Conservation (phyloP, 257 asterid genomes). For the Solanum okadae region DNA sequence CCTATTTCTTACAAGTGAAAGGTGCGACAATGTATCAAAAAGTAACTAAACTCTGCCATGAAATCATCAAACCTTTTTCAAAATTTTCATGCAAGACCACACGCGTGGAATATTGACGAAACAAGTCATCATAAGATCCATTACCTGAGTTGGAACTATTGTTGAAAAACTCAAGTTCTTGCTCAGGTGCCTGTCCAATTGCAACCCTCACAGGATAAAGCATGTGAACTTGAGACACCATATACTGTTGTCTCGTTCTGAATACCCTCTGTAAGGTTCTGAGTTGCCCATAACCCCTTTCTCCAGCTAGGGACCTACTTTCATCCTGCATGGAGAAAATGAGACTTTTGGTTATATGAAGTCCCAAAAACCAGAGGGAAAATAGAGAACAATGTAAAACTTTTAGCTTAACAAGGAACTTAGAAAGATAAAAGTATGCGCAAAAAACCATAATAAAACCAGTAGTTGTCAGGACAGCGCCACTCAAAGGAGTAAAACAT, state of each 20-base stretch:
- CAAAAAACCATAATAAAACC: background rate
- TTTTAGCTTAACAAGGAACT: background rate
- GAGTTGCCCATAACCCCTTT: conserved; percentile 53
- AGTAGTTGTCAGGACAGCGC: background rate
- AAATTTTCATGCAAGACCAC: background rate
- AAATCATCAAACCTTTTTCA: background rate
- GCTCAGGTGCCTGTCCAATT: conserved; percentile 52
- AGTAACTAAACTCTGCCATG: background rate
- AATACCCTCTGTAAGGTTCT: conserved; percentile 47
- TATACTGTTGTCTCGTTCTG: conserved; percentile 57
- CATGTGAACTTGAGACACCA: conserved; percentile 78
- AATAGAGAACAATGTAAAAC: background rate
- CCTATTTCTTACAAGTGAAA: background rate
- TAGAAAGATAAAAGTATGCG: background rate
- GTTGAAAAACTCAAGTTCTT: conserved; percentile 78
- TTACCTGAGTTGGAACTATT: conserved; percentile 52
- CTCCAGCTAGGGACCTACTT: conserved; percentile 63
- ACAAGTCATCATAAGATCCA: conserved; percentile 4
- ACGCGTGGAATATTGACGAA: background rate
- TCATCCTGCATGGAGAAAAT: conserved; percentile 45
- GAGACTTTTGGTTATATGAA: background rate
- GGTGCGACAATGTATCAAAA: background rate
- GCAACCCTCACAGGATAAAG: conserved; percentile 79
- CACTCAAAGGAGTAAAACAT: background rate
- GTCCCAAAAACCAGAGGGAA: background rate